phyloP scores from a whole-genome alignment of 805 yeast genomes.

The Candida nemodendra region DNA sequence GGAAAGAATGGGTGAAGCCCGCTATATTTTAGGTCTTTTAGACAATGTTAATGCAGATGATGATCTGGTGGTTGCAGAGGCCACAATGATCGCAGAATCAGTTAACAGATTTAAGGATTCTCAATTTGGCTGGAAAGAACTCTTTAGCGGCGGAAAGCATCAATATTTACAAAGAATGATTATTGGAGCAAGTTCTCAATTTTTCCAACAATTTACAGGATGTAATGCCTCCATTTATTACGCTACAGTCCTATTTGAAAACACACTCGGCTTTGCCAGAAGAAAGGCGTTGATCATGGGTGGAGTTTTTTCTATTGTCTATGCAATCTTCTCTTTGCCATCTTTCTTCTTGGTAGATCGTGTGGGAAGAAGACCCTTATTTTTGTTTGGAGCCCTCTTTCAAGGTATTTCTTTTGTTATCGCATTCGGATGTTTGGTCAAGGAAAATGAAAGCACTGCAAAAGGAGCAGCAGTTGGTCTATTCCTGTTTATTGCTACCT shows the following conservation, averaged over 20 bases:
- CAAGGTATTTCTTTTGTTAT: conserved; percentile 50
- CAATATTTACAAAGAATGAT: conserved; percentile 61
- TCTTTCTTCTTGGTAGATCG: conserved; percentile 59
- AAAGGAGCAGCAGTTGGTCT: conserved; percentile 71
- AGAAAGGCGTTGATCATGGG: conserved; percentile 59
- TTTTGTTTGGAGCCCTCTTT: conserved; percentile 45
- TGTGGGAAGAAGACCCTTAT: conserved; percentile 63
- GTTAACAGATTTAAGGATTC: conserved; percentile 31
- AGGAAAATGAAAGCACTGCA: conserved; percentile 41
- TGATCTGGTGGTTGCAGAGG: conserved; percentile 33
- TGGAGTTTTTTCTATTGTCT: conserved; percentile 62
- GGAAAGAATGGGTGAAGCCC: conserved; percentile 52
- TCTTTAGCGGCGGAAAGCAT: conserved; percentile 35
- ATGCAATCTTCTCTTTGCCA: conserved; percentile 60
- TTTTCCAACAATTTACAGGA: conserved; percentile 70
- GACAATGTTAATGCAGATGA: conserved; percentile 34
- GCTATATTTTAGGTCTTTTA: conserved; percentile 43
- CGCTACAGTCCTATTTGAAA: conserved; percentile 54
- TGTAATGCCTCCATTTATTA: conserved; percentile 71
- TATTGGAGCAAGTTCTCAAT: conserved; percentile 64
- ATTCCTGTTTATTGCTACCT: conserved; percentile 55
- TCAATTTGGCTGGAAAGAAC: conserved; percentile 41
- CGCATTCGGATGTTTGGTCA: conserved; percentile 47
- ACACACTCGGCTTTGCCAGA: conserved; percentile 48
- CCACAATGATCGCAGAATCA: conserved; percentile 32